Base-by-base conservation (phyloP, 345 rosid species). In the Odontarrhena argentea region DNA sequence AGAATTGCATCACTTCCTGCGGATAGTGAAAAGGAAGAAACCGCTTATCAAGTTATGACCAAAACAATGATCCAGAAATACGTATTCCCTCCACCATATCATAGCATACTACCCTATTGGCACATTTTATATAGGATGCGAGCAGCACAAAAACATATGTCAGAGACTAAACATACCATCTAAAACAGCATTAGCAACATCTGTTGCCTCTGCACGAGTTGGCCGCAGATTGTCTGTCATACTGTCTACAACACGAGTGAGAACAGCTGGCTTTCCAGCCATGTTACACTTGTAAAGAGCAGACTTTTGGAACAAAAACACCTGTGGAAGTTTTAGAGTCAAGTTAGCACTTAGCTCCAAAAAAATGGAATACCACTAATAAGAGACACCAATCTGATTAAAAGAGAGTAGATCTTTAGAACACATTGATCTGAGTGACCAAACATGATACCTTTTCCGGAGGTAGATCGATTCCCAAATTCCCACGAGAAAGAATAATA, bases 181-280 rank as follows among this genome's bases (percentile, higher is more conserved):
- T 62, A 93, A 78, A 43, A 93, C 98, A 67, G 98, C 98, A 81
- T 93, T 93, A 45, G 98, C 98, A 72, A 93, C 98, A 82, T 93
- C 97, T 72, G 98, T 93, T 63, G 98, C 97, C 74, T 93, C 97
- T 10, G 98, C 98, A 78, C 97, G 97, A 71, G 97, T 90, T 72
- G 96, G 98, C 54, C 97, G 78, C 71, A 93, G 79, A 77, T 93
- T 93, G 78, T 80, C 90, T 40, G 97, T 93, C 98, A 93, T 93
- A 77, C 96, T 89, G 83, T 92, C 96, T 60, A 92, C 98, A 66
- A 92, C 97, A 74, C 98, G 98, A 59, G 98, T 92, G 60, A 86
- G 83, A 52, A 92, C 97, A 1, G 98, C 96, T 65, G 98, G 96
- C 83, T 92, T 89, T 66, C 98, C 98, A 58, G 88, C 87, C 98